Conservation (phyloP, 1,139 yeast genomes). For the Debaryomyces coudertii region DNA sequence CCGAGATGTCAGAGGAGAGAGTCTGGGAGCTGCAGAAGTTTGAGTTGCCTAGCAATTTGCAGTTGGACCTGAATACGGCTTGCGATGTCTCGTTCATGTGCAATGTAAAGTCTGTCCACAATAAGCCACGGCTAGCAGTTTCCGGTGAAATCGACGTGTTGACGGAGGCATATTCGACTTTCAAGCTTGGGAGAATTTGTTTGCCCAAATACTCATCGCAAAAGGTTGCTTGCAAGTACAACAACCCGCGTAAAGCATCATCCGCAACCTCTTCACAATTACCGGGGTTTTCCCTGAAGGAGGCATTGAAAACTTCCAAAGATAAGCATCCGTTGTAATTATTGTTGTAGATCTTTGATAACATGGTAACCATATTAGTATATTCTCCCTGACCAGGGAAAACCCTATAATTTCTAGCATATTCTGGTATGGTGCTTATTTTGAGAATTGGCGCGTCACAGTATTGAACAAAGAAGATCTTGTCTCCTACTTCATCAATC, state of each 20-base stretch:
- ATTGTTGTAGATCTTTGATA: conserved; percentile 7
- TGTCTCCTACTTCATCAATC: conserved; percentile 9
- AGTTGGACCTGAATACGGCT: background rate
- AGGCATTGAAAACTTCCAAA: conserved; percentile 16
- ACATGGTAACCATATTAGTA: conserved; percentile 7
- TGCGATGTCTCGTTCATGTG: background rate
- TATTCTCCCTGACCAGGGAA: conserved; percentile 17
- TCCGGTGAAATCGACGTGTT: background rate
- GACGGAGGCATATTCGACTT: conserved; percentile 1
- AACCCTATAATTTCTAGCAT: conserved; percentile 16
- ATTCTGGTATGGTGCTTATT: conserved; percentile 8
- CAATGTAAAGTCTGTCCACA: background rate
- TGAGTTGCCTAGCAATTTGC: background rate
- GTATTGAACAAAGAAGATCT: conserved; percentile 16
- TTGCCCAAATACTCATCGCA: background rate
- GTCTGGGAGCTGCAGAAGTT: background rate
- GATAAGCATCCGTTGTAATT: conserved; percentile 14
- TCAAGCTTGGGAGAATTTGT: conserved; percentile 8
- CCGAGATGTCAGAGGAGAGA: background rate
- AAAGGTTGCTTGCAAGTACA: conserved; percentile 12
- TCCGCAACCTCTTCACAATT: conserved; percentile 11
- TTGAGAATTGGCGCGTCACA: conserved; percentile 15
- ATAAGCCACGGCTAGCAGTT: background rate
- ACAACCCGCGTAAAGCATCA: conserved; percentile 15
- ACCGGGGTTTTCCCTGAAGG: conserved; percentile 7